Evolutionary conservation across 2,329 filamentous ascomycete genomes (phyloP), one percentile per base, ranked within the genome.

Genomic region (Coniochaeta hoffmannii): DNA sequence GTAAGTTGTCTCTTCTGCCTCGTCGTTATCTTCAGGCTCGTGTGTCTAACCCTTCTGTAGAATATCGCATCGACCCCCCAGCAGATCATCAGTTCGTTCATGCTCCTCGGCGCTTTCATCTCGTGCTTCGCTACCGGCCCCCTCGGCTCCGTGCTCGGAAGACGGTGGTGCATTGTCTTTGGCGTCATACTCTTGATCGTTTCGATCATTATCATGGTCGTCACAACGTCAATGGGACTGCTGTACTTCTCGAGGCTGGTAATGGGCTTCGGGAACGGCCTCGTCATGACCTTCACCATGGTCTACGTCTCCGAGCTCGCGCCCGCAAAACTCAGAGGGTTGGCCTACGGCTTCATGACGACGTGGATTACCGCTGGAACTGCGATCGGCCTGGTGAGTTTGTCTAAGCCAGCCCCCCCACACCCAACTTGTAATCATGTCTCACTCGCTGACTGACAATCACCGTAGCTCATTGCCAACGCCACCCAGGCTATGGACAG

Each of bases 21-120:
- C 12, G 12, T 35, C 32, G n/a, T n/a, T n/a, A n/a, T n/a, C n/a
- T n/a, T 35, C 6, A 14, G 11, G 7, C 11, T 35, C 32, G 12
- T 4, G 11, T 15, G 32, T 35, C 32, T 35, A 35, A 35, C 32
- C 11, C 12, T 14, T 14, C n/a, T 35, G 32, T n/a, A 56, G 55
- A 56, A 56, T 24, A 56, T 56, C 41, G 55, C 51, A 4, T 22
- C 55, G 7, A 50, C 15, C 24, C 55, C 55, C 5, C 55, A 56
- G 55, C 55, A 56, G 34, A 56, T 56, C 41, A 56, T 56, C 51
- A 41, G 38, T 22, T 56, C 55, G 10, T 56, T 56, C 26, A 56
- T 56, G 55, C 55, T 56, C 34, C 55, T 56, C 38, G 55, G 55
- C 12, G 52, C 55, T 24, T 54, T 56, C 31, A 22, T 56, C 19